Base-by-base conservation (phyloP, 2,329 filamentous ascomycete species). In the Chrysosporium queenslandicum region DNA sequence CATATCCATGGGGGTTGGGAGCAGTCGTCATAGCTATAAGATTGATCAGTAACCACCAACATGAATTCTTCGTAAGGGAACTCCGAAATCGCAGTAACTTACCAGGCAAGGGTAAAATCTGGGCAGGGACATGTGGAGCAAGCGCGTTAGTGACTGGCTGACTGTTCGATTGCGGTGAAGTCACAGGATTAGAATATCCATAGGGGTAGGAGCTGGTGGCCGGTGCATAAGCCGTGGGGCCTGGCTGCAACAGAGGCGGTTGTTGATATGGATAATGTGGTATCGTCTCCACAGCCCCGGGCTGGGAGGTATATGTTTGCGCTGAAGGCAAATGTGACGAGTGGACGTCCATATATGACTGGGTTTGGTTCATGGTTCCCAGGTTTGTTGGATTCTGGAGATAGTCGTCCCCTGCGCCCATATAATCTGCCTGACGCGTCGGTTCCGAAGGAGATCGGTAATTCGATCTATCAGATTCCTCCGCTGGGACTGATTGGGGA, bases 331-430 rank as follows among this genome's bases (percentile, higher is more conserved):
- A 83, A 70, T 92, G 86, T 62, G 78, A 73, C 58, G 80, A 74
- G 66, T 83, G 78, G 64, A 92, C 89, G 69, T 94, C 92, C 83
- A 94, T 86, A 62, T 94, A 91, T 60, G 82, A 77, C 64, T 82
- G 80, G 62, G 79, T 78, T 70, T 85, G 84, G 74, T 94, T 94
- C 90, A 96, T 95, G 70, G 67, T 75, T 64, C 66, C 61, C 56
- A 68, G 61, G 50, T 68, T 64, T 34, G 61, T 64, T n/a, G 66
- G 64, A 37, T 60, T 63, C 27, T 64, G 62, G 59, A 73, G 74
- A 58, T 74, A 75, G 32, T 65, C 61, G 39, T 73, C 67, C 21
- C 68, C 64, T 12, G 66, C 66, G 4, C 63, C 60, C 16, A 67
- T 60, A 39, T 68, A 68, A 50, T 69, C 66, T 48, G 63, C 55